Evolutionary conservation across 2,329 filamentous ascomycete species (phyloP).

Genomic region (Calycina herbarum): DNA sequence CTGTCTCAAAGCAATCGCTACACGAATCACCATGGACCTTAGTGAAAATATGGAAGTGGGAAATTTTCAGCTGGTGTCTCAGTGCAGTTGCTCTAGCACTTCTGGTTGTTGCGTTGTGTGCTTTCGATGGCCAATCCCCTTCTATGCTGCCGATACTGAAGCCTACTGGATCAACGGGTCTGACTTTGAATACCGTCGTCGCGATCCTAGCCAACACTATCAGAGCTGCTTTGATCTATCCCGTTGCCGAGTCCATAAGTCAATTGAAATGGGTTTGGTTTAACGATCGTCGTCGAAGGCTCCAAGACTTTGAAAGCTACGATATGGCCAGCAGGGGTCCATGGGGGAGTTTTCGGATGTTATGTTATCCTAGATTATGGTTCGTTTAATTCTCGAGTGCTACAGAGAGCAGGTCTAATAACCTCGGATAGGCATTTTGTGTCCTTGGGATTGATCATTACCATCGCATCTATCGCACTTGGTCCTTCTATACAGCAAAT

Average conservation of each 20-base stretch:
- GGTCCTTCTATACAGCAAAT: conserved; percentile 2
- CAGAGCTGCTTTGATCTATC: conserved; percentile 10
- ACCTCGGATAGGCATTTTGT: neutral
- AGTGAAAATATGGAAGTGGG: neutral
- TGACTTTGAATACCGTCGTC: conserved; percentile 15
- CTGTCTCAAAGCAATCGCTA: too few relatives aligned
- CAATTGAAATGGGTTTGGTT: conserved; percentile 20
- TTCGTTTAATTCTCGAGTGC: neutral
- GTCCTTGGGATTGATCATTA: neutral
- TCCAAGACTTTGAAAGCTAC: conserved; percentile 14
- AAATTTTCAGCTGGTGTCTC: neutral
- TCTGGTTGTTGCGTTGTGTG: neutral
- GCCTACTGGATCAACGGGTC: neutral
- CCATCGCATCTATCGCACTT: neutral
- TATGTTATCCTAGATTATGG: neutral
- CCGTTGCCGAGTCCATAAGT: conserved; percentile 14
- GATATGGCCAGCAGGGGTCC: conserved; percentile 17
- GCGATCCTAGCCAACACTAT: conserved; percentile 13
- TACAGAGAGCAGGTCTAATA: neutral
- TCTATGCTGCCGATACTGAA: neutral
- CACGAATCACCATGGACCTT: neutral
- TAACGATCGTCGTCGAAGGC: neutral
- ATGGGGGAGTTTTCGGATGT: neutral
- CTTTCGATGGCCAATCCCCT: neutral
- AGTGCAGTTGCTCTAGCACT: neutral